phyloP scores from a whole-genome alignment of 805 yeast species.

The Geotrichum ghanense region DNA sequence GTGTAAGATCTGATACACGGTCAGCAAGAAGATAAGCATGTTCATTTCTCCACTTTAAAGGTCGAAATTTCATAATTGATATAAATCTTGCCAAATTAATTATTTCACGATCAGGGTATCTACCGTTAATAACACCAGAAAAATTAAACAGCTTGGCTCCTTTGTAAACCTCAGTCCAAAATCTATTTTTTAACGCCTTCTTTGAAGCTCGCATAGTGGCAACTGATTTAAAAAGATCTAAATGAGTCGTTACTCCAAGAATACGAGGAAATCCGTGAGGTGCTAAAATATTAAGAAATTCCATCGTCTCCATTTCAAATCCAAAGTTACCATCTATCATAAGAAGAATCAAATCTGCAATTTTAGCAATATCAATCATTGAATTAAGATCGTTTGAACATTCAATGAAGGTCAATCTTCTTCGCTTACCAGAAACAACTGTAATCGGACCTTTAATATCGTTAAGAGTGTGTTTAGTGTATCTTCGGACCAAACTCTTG shows the following conservation, averaged over 20 bases:
- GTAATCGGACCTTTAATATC: conserved; percentile 96
- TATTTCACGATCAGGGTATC: conserved; percentile 96
- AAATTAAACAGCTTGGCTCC: conserved; percentile 94
- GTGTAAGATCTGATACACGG: conserved; percentile 87
- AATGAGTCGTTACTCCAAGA: conserved; percentile 88
- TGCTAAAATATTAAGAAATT: conserved; percentile 87
- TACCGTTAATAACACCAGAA: conserved; percentile 91
- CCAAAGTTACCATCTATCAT: conserved; percentile 97
- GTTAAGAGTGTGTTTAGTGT: conserved; percentile 72
- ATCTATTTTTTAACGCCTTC: conserved; percentile 81
- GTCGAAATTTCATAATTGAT: conserved; percentile 95
- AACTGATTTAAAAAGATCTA: conserved; percentile 85
- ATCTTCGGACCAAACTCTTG: conserved; percentile 74
- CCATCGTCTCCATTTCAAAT: conserved; percentile 99
- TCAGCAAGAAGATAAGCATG: conserved; percentile 92
- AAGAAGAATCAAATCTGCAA: conserved; percentile 82
- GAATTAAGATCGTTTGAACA: conserved; percentile 87
- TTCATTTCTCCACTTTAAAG: conserved; percentile 98
- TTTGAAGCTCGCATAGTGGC: conserved; percentile 84
- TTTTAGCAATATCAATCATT: conserved; percentile 92
- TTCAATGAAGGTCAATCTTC: conserved; percentile 87
- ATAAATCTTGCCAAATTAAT: conserved; percentile 84
- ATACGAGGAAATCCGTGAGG: conserved; percentile 99
- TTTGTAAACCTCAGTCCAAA: conserved; percentile 98
- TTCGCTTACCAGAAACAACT: conserved; percentile 87